Conservation (phyloP, 371 early-diverging fungal species). For the Mucor velutinosus region DNA sequence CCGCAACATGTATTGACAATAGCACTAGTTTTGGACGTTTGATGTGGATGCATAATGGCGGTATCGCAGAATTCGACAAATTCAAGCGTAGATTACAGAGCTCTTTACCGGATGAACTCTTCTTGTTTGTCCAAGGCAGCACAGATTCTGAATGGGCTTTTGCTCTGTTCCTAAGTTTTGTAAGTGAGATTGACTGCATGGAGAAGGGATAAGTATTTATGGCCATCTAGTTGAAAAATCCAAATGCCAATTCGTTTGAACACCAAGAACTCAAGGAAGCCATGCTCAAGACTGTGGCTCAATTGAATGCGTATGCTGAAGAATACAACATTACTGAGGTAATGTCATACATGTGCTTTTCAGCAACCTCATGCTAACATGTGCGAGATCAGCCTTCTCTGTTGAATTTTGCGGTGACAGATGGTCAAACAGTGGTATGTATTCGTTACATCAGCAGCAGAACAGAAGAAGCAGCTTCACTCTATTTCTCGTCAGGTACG, state of each 20-base stretch:
- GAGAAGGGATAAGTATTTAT: background rate
- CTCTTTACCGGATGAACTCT: slow-evolving; percentile 70
- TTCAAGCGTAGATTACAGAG: slow-evolving; percentile 75
- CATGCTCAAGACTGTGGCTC: slow-evolving; percentile 74
- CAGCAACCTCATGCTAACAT: background rate
- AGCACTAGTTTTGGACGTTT: slow-evolving; percentile 62
- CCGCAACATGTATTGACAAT: background rate
- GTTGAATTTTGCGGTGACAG: slow-evolving; percentile 89
- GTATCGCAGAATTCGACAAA: slow-evolving; percentile 73
- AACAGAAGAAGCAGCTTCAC: slow-evolving; percentile 74
- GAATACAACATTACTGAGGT: slow-evolving; percentile 60
- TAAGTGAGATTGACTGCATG: slow-evolving; percentile 18
- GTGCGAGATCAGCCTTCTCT: slow-evolving; percentile 54
- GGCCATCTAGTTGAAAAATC: slow-evolving; percentile 55
- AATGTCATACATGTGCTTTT: background rate
- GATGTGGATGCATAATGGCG: slow-evolving; percentile 93
- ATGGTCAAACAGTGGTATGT: slow-evolving; percentile 79
- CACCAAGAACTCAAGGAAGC: slow-evolving; percentile 67
- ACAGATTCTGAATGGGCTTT: slow-evolving; percentile 90
- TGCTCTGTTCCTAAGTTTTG: slow-evolving; percentile 82
- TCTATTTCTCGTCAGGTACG: slow-evolving; percentile 81
- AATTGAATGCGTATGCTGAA: slow-evolving; percentile 71
- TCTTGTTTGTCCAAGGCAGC: slow-evolving; percentile 74
- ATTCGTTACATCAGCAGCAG: slow-evolving; percentile 75
- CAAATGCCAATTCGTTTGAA: slow-evolving; percentile 51